A percentile compares a stretch with the other conserved stretches of the same genome.
phyloP scores from a whole-genome alignment of 1,284 basidiomycete species.

The Mycocalia duriaeana region DNA sequence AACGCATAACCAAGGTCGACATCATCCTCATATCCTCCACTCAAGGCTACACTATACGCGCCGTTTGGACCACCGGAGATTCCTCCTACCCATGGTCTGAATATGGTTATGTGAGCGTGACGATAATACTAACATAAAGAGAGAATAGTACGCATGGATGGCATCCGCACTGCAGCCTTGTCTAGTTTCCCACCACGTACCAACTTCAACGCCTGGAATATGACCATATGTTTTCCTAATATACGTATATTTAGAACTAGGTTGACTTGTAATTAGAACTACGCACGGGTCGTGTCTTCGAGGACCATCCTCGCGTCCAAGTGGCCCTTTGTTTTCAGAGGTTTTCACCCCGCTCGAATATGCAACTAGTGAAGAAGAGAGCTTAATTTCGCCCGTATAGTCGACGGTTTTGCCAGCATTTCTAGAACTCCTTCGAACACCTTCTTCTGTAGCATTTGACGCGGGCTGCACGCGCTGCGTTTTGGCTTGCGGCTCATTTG shows the following conservation, averaged over 20 bases:
- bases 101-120: slow-evolving; percentile 1
- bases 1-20: slow-evolving; percentile 77
- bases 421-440: slow-evolving; percentile 58
- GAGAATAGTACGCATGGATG: slow-evolving; percentile 62
- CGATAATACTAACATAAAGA: not conserved
- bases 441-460: slow-evolving; percentile 15
- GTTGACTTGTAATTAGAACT: too few species aligned
- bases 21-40: slow-evolving; percentile 83
- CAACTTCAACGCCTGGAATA: slow-evolving; percentile 72
- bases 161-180: slow-evolving; percentile 66
- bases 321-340: slow-evolving; percentile 30
- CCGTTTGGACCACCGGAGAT: slow-evolving; percentile 65
- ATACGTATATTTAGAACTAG: too few species aligned
- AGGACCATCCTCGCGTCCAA: slow-evolving; percentile 33
- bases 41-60: slow-evolving; percentile 76
- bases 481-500: slow-evolving; percentile 17
- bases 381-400: slow-evolving; percentile 39
- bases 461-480: slow-evolving; percentile 22
- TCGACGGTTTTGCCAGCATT: slow-evolving; percentile 55
- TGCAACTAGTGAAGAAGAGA: slow-evolving; percentile 29
- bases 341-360: slow-evolving; percentile 30
- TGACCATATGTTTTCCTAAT: slow-evolving; percentile 50
- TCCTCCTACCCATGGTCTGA: slow-evolving; percentile 73
- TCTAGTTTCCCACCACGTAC: slow-evolving; percentile 76
- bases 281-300: slow-evolving; percentile 64